Conservation (phyloP, 129 eudicot genomes). For the Artemisia tridentata region DNA sequence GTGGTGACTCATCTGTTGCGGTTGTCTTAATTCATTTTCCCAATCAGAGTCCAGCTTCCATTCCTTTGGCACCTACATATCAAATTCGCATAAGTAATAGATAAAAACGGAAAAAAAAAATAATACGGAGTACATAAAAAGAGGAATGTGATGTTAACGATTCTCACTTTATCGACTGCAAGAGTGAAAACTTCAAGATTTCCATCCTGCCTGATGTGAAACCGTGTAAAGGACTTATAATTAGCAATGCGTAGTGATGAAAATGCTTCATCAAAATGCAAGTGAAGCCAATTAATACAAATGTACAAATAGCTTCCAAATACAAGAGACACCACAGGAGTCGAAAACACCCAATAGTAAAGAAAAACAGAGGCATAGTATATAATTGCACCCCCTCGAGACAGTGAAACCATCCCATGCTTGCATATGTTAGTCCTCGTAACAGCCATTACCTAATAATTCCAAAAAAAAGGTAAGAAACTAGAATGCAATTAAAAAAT, state of each 20-base stretch:
- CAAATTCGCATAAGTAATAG: background rate
- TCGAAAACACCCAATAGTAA: conserved; percentile 90
- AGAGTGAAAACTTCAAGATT: conserved; percentile 89
- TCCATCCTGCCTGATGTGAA: conserved; percentile 66
- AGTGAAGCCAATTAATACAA: conserved; percentile 90
- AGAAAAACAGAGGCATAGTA: conserved; percentile 89
- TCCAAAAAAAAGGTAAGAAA: background rate
- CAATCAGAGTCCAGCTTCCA: conserved; percentile 93
- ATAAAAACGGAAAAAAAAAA: background rate
- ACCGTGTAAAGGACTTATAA: conserved; percentile 91
- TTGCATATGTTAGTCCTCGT: conserved; percentile 83
- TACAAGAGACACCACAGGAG: conserved; percentile 84
- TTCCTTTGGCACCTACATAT: conserved; percentile 82
- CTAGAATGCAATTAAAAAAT: background rate
- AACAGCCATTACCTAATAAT: conserved; percentile 92
- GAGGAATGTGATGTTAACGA: background rate
- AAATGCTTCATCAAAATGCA: conserved; percentile 96
- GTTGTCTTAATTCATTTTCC: conserved; percentile 62
- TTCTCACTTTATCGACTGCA: conserved; percentile 83
- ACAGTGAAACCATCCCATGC: conserved; percentile 69
- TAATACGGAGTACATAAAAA: too few species aligned
- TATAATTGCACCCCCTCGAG: conserved; percentile 72
- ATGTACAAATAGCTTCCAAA: conserved; percentile 92
- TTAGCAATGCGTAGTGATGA: conserved; percentile 92
- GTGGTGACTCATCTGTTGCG: conserved; percentile 47